Conservation (phyloP, 2,329 filamentous ascomycete species). For the Pseudogymnoascus sp. region DNA sequence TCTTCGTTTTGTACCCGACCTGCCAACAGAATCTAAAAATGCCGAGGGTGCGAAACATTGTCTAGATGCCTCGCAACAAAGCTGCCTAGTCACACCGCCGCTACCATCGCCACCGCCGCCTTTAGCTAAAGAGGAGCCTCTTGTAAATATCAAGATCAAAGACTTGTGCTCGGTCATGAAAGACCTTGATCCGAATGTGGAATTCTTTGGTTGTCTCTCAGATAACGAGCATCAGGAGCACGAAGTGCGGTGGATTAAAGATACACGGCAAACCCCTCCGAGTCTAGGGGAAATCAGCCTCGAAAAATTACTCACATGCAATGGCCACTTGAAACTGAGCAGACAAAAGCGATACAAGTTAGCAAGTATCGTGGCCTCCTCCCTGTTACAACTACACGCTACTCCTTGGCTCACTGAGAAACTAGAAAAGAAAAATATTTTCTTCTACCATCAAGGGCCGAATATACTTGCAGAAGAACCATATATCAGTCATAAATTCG, state of each 20-base stretch:
- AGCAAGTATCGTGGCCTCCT: constrained; percentile 23
- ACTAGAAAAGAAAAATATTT: constrained; percentile 23
- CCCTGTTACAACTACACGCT: constrained; percentile 23
- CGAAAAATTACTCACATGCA: constrained; percentile 17
- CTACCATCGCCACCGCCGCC: not conserved
- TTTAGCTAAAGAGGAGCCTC: not conserved
- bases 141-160: constrained; percentile 15
- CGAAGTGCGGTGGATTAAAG: constrained; percentile 11
- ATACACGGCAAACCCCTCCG: constrained; percentile 4
- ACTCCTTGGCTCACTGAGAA: constrained; percentile 23
- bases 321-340: constrained; percentile 13
- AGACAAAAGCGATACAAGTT: constrained; percentile 22
- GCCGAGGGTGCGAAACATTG: not conserved
- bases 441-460: constrained; percentile 19
- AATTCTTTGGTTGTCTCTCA: constrained; percentile 19
- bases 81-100: too few relatives aligned
- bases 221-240: constrained; percentile 18
- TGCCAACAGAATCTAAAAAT: not conserved
- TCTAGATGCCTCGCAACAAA: not conserved
- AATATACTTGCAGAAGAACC: constrained; percentile 20
- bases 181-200: not conserved
- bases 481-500: constrained; percentile 16
- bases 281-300: constrained; percentile 16
- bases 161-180: constrained; percentile 20
- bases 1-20: constrained; percentile 9